Evolutionary conservation across 2,329 filamentous ascomycete genomes (phyloP).

Genomic region (Colletotrichum sp.): DNA sequence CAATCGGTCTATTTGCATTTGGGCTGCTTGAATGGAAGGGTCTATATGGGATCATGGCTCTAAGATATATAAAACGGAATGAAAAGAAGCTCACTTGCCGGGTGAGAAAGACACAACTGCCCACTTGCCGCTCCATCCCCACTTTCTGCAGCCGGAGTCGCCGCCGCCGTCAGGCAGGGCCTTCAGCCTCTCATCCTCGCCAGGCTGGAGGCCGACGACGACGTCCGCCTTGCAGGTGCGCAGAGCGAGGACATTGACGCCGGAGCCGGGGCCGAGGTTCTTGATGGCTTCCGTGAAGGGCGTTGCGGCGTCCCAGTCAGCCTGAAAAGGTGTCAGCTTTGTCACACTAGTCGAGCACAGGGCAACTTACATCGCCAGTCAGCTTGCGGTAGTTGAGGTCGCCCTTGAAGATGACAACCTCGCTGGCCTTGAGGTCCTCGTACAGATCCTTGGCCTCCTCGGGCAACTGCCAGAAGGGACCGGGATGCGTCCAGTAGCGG

Average conservation of each 20-base stretch:
- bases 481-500: constrained; percentile 87
- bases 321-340: constrained; percentile 47
- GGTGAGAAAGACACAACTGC: constrained; percentile 83
- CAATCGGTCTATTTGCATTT: neutral
- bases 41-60: constrained; percentile 2
- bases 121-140: constrained; percentile 97
- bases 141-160: constrained; percentile 75
- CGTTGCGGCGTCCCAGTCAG: constrained; percentile 84
- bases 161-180: constrained; percentile 73
- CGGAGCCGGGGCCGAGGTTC: constrained; percentile 80
- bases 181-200: constrained; percentile 82
- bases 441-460: constrained; percentile 69
- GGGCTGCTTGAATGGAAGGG: neutral
- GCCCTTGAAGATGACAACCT: constrained; percentile 95
- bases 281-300: constrained; percentile 86
- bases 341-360: neutral
- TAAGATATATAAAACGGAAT: neutral
- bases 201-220: constrained; percentile 83
- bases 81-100: constrained; percentile 17
- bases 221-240: constrained; percentile 97
- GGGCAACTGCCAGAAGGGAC: constrained; percentile 89
- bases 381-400: constrained; percentile 97
- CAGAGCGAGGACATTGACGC: constrained; percentile 83
- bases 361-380: constrained; percentile 76
- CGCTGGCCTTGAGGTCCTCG: constrained; percentile 80